Base-by-base conservation (phyloP, 352 stramenopile genomes). In the Phytopythium delawarense region DNA sequence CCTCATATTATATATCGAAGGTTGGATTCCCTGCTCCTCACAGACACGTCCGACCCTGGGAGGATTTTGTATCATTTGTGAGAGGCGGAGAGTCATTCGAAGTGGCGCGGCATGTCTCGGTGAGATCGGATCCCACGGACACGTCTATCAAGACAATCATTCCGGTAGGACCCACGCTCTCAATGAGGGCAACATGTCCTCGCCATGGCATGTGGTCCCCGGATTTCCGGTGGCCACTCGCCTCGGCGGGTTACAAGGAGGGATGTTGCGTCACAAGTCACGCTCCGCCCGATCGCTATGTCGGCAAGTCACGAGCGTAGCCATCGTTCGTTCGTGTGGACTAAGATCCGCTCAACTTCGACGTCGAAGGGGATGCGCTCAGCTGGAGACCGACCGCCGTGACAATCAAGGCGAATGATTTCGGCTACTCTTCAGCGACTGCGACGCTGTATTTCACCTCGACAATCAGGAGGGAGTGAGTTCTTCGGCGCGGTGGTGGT, bases 61-160 rank as follows among this genome's bases (percentile, higher is more conserved):
- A 20, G 30, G 51, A 57, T 57, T 57, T 57, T 57, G 25, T 3
- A 59, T 59, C 4, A 48, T n/a, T 37, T 48, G 20, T 59, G 9
- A 39, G 34, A 59, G 53, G 53, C 34, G 8, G 0, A 30, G 42
- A 49, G 25, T 21, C 51, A 42, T 35, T 21, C 35, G 20, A 5
- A 6, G 39, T 18, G 39, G 15, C 4, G 7, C 35, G n/a, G 28
- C 53, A 35, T 59, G 53, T 59, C 34, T 57, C 53, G 37, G 34
- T 48, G 37, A 6, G n/a, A 55, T 30, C 39, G 35, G 13, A 59
- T 59, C 53, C 53, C 53, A 59, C 53, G n/a, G 53, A 20, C 53
- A 59, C 53, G 53, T 59, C 53, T 46, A 46, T n/a, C 23, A 25
- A 7, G 25, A 37, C 49, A 56, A 56, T 20, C 49, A 56, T 23